Evolutionary conservation across 2,329 filamentous ascomycete species (phyloP), one percentile per base, ranked within the genome.

Genomic region (Nigrograna mackinnonii): DNA sequence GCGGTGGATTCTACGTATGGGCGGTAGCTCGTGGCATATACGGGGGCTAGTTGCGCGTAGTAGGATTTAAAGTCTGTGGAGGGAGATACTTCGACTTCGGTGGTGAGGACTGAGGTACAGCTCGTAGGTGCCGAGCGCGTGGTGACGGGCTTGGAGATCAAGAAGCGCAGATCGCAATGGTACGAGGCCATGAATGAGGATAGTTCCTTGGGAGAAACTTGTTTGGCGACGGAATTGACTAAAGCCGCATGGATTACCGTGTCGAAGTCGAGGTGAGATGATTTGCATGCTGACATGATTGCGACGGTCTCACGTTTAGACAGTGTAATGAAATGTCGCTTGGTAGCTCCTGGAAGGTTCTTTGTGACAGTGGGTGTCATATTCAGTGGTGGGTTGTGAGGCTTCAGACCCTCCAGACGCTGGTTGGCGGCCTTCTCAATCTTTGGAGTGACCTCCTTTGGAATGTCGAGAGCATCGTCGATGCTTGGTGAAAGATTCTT

Each of bases 151-250:
- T 58, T 47, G 14, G 46, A 46, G 12, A 58, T 57, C 19, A 57
- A 44, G 22, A 17, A 38, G 32, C 55, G 55, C 14, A 58, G 52
- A 16, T 58, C 55, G 45, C 41, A 55, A 42, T 58, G 55, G 39
- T 50, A 58, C 2, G 55, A 58, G 5, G 55, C 55, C 49, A 58
- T 54, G 42, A 55, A 58, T 33, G 51, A 55, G 19, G 38, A 40
- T 2, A 43, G 26, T 41, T 57, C 45, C 2, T 44, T 30, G 17
- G 49, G 44, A 6, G 46, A 45, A 16, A 42, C 49, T 19, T 55
- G 39, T 31, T 49, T 51, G 12, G 40, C 45, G 6, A 53, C 42
- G 18, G 54, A 37, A 12, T 39, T 44, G 21, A 58, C 48, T 12
- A 58, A 39, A 6, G 54, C 54, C 4, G 55, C 50, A 36, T 58